Conservation (phyloP, 2,329 filamentous ascomycete genomes). For the Apiospora rasikravindrae region DNA sequence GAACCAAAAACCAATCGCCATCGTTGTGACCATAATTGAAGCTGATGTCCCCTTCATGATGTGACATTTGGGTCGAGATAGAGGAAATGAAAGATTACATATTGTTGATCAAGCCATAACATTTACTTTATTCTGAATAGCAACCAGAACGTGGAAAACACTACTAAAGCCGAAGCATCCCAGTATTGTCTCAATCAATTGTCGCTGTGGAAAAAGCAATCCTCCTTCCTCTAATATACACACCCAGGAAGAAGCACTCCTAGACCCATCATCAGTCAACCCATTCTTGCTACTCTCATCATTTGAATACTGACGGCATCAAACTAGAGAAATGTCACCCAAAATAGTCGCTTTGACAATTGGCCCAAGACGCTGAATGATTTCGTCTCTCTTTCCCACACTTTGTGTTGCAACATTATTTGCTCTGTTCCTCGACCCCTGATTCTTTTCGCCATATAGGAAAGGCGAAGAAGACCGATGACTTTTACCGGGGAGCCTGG, state of each 20-base stretch:
- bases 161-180: background rate
- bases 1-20: background rate
- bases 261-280: background rate
- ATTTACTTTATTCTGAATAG: background rate
- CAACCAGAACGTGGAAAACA: background rate
- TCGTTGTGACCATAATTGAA: background rate
- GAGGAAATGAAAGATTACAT: background rate
- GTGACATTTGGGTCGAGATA: background rate
- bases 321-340: background rate
- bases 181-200: background rate
- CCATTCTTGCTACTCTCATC: background rate
- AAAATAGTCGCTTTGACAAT: background rate
- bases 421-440: background rate
- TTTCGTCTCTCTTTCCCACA: background rate
- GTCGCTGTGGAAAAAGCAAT: constrained; percentile 9
- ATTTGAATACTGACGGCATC: background rate
- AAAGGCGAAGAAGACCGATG: background rate
- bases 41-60: background rate
- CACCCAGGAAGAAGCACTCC: constrained; percentile 6
- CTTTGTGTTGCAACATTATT: background rate
- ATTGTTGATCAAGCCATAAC: background rate
- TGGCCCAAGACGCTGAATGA: background rate
- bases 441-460: background rate
- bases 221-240: constrained; percentile 10
- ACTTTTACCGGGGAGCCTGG: constrained; percentile 55